phyloP scores from a whole-genome alignment of 2,329 filamentous ascomycete genomes.

The Botrytis sinoallii region DNA sequence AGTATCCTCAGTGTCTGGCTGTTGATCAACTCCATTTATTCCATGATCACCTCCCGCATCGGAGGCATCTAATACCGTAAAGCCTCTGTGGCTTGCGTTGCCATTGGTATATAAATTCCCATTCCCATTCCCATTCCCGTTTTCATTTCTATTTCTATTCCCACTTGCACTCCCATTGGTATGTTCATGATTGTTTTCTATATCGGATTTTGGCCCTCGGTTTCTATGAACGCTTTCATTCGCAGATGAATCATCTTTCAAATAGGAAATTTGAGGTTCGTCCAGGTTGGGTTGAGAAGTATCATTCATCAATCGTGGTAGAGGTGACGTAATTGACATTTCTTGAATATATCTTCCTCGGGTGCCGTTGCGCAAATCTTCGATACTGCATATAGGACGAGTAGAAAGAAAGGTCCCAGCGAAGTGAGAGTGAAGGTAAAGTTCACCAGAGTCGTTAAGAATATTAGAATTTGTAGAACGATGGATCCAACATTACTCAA shows the following conservation, averaged over 20 bases:
- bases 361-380: slow-evolving; percentile 48
- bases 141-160: not conserved
- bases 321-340: slow-evolving; percentile 34
- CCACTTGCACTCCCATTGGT: slow-evolving; percentile 19
- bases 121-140: slow-evolving; percentile 15
- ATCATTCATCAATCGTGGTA: slow-evolving; percentile 32
- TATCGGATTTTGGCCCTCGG: not conserved
- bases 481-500: slow-evolving; percentile 52
- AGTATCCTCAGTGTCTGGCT: slow-evolving; percentile 22
- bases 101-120: slow-evolving; percentile 19
- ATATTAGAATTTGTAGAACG: slow-evolving; percentile 51
- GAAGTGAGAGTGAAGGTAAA: slow-evolving; percentile 50
- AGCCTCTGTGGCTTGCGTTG: not conserved
- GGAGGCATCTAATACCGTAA: not conserved
- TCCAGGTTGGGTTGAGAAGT: slow-evolving; percentile 40
- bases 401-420: slow-evolving; percentile 47
- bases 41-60: not conserved
- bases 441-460: slow-evolving; percentile 53
- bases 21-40: slow-evolving; percentile 1
- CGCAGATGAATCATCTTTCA: not conserved
- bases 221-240: not conserved
- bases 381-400: slow-evolving; percentile 48
- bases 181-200: slow-evolving; percentile 16
- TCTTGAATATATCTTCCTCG: slow-evolving; percentile 45
- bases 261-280: slow-evolving; percentile 16